A percentile compares a stretch with the other conserved stretches of the same genome.
Conservation (phyloP, 352 stramenopile genomes). For the Phytophthora tentaculata region DNA sequence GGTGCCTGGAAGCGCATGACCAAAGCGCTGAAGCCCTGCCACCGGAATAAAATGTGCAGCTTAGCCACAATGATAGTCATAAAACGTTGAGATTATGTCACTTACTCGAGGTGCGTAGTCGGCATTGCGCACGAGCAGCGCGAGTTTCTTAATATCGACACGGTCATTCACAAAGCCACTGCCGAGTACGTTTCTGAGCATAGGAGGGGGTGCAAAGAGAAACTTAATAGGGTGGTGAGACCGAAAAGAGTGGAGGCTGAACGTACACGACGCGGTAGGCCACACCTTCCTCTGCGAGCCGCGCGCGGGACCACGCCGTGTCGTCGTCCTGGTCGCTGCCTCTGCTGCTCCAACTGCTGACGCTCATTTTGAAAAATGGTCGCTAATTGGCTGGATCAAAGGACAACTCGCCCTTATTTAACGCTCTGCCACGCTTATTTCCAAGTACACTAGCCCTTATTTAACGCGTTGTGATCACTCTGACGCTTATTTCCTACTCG, state of each 20-base stretch:
- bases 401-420: too few relatives aligned
- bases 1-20: conserved; percentile 69
- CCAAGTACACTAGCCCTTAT: too few relatives aligned
- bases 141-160: conserved; percentile 69
- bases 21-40: conserved; percentile 67
- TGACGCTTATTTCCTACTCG: conserved; percentile 20
- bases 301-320: conserved; percentile 44
- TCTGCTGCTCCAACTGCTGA: conserved; percentile 35
- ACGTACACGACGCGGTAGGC: conserved; percentile 64
- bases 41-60: neutral
- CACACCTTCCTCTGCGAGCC: conserved; percentile 59
- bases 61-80: neutral
- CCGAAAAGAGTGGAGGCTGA: neutral
- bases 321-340: conserved; percentile 28
- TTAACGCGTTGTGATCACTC: conserved; percentile 37
- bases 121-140: conserved; percentile 72
- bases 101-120: conserved; percentile 68
- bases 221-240: neutral
- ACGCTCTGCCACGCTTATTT: too few relatives aligned
- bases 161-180: conserved; percentile 59
- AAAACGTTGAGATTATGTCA: neutral
- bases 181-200: conserved; percentile 63
- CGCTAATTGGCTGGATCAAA: too few relatives aligned
- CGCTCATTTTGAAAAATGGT: conserved; percentile 28
- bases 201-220: neutral